These are phyloP conservation scores for Glycyrrhiza uralensis DNA, from an alignment of 306 rosid species.

Conservation along the genomic window DNA sequence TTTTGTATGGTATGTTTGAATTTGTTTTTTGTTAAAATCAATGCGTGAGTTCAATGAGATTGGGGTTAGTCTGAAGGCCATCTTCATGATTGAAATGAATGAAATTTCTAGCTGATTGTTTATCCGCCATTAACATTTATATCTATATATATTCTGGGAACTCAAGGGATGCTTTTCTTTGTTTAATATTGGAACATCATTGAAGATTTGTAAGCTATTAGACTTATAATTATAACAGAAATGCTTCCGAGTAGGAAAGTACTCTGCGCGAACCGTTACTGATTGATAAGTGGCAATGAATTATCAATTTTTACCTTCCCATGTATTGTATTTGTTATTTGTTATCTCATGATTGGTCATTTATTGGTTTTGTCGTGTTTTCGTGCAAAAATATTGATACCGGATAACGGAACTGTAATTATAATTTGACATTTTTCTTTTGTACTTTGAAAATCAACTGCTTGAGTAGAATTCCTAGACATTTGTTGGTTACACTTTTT, in stretches of 20 bases:
- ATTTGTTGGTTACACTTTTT: neutral
- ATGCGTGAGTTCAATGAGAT: neutral
- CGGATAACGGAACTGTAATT: neutral
- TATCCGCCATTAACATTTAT: neutral
- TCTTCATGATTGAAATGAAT: neutral
- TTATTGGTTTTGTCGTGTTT: neutral
- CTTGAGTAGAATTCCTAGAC: neutral
- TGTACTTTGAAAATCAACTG: neutral
- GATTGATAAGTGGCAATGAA: neutral
- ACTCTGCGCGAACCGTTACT: neutral
- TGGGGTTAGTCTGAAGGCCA: neutral
- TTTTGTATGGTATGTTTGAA: neutral
- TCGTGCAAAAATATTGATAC: neutral
- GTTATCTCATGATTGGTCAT: neutral
- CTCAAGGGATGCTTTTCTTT: neutral
- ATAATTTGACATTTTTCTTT: neutral
- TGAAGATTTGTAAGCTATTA: neutral
- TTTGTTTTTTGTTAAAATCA: neutral
- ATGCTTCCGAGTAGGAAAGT: neutral
- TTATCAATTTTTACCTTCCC: neutral
- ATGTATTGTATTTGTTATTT: neutral
- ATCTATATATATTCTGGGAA: neutral
- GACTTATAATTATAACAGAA: neutral
- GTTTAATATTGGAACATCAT: neutral
- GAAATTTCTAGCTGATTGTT: neutral